Conservation (phyloP, 768 basidiomycete genomes). For the Mycena latifolia region DNA sequence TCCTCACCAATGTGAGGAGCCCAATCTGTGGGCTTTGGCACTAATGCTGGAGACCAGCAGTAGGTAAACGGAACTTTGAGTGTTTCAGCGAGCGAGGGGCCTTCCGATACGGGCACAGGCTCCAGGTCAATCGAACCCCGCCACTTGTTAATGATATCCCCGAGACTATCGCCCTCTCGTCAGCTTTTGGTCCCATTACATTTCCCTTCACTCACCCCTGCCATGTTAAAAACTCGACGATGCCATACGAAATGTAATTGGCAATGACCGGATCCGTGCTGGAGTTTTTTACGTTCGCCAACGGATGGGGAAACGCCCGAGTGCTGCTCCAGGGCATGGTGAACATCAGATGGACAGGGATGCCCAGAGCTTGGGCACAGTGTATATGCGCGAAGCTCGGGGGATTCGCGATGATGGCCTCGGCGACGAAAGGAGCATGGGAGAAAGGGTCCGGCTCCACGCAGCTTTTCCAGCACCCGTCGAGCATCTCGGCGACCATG, state of each 20-base stretch:
- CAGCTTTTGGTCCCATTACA: background rate
- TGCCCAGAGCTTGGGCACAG: slow-evolving; percentile 58
- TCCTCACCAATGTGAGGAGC: slow-evolving; percentile 53
- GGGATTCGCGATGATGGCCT: slow-evolving; percentile 62
- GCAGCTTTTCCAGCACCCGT: slow-evolving; percentile 56
- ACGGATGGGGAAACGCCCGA: slow-evolving; percentile 55
- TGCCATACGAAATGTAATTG: slow-evolving; percentile 55
- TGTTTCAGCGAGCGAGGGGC: slow-evolving; percentile 50
- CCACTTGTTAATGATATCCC: slow-evolving; percentile 58
- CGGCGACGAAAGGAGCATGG: slow-evolving; percentile 52
- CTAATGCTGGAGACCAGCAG: slow-evolving; percentile 52
- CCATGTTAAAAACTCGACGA: slow-evolving; percentile 59
- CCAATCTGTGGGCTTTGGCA: slow-evolving; percentile 59
- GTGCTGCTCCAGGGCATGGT: slow-evolving; percentile 46
- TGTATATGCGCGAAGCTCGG: slow-evolving; percentile 63
- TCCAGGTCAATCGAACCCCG: slow-evolving; percentile 51
- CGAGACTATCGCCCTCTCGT: slow-evolving; percentile 44
- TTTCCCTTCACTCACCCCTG: slow-evolving; percentile 44
- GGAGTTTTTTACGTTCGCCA: slow-evolving; percentile 55
- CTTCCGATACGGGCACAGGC: slow-evolving; percentile 49
- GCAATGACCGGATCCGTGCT: slow-evolving; percentile 54
- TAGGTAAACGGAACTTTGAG: slow-evolving; percentile 57
- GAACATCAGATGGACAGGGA: slow-evolving; percentile 45
- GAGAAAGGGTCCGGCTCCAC: slow-evolving; percentile 48
- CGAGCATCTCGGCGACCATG: slow-evolving; percentile 57